Evolutionary conservation across 805 yeast species (phyloP).

Genomic region (Metschnikowia drakensbergensis): DNA sequence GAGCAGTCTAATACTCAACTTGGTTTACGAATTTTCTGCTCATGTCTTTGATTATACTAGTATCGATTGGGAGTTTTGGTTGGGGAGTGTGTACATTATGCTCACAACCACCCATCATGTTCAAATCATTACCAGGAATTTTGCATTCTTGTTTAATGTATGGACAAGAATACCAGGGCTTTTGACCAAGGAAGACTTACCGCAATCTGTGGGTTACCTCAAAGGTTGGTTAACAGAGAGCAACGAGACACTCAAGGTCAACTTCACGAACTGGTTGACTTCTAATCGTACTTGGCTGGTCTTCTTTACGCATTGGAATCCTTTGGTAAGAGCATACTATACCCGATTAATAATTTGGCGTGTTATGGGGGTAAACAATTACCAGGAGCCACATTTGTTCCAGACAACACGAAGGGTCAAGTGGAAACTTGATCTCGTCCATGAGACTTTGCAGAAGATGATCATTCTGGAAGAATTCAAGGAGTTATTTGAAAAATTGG

Average conservation of each 20-base stretch:
- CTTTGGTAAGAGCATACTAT: conserved; percentile 68
- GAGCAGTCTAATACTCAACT: conserved; percentile 38
- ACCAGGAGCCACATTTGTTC: conserved; percentile 31
- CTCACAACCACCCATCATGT: conserved; percentile 55
- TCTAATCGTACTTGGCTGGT: conserved; percentile 48
- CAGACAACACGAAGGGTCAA: conserved; percentile 30
- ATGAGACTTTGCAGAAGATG: conserved; percentile 10
- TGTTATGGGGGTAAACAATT: conserved; percentile 42
- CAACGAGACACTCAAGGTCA: conserved; percentile 43
- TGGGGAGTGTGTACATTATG: conserved; percentile 54
- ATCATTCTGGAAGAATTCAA: conserved; percentile 1
- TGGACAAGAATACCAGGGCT: conserved; percentile 65
- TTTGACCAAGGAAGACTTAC: conserved; percentile 12
- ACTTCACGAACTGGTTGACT: conserved; percentile 53
- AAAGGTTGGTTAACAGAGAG: conserved; percentile 39
- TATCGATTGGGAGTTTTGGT: conserved; percentile 78
- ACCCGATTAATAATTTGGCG: conserved; percentile 68
- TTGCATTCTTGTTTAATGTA: conserved; percentile 64
- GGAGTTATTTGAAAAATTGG: conserved; percentile 8
- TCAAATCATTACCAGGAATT: conserved; percentile 56
- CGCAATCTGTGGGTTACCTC: conserved; percentile 6
- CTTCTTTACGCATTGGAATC: conserved; percentile 75
- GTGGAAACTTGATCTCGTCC: conserved; percentile 28
- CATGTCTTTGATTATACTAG: conserved; percentile 26
- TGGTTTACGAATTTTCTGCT: conserved; percentile 37